phyloP scores from a whole-genome alignment of 2,329 filamentous ascomycete genomes.

The Trichoderma sp. region DNA sequence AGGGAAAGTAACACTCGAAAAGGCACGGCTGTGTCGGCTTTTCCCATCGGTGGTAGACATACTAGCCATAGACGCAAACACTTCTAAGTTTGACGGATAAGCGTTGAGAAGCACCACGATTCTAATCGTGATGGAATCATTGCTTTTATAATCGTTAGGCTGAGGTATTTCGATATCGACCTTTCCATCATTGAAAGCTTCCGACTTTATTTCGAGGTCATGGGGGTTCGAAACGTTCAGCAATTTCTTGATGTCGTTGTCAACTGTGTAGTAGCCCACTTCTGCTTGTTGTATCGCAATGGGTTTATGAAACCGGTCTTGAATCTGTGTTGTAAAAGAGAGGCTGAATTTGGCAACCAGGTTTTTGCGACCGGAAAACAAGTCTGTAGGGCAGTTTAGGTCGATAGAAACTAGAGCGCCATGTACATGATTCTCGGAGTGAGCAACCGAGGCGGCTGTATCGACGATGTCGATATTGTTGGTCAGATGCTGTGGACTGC shows the following conservation, averaged over 20 bases:
- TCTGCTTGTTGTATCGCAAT: not conserved
- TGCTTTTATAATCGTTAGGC: not conserved
- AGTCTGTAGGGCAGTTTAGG: not conserved
- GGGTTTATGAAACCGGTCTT: not conserved
- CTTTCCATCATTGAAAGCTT: too few relatives aligned
- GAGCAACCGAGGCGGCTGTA: not conserved
- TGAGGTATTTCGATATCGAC: not conserved
- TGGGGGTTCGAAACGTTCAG: fast-evolving
- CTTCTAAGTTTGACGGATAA: not conserved
- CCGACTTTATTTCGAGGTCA: not conserved
- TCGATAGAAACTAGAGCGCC: not conserved
- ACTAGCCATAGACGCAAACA: not conserved
- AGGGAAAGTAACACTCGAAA: not conserved
- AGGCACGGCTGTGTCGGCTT: not conserved
- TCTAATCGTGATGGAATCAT: not conserved
- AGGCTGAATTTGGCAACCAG: not conserved
- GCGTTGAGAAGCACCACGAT: not conserved
- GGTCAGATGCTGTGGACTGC: not conserved
- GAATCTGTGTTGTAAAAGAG: not conserved
- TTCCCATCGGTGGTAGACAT: not conserved
- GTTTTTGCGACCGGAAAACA: not conserved
- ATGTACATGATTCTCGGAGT: not conserved
- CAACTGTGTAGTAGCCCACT: not conserved
- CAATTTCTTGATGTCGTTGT: not conserved
- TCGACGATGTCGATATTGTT: not conserved